Conservation (phyloP, 2,329 filamentous ascomycete species). For the Alternaria sp. region DNA sequence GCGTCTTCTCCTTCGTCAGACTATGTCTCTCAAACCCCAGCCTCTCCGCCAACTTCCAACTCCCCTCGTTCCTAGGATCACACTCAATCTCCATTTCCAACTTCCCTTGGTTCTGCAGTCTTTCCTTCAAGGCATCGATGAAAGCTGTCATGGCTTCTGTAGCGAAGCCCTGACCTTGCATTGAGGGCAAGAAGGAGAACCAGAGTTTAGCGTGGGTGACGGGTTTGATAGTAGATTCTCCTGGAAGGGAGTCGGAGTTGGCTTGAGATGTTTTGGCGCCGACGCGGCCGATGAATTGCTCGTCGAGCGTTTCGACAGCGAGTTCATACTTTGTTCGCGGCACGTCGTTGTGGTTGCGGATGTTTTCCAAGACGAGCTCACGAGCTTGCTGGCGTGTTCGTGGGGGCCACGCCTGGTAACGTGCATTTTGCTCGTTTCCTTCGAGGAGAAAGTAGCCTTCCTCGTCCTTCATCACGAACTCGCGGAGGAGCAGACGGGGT, state of each 20-base stretch:
- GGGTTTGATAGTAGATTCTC: neutral
- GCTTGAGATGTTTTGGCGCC: conserved; percentile 27
- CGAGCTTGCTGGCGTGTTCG: conserved; percentile 29
- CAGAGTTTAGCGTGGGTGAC: conserved; percentile 32
- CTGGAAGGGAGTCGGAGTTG: conserved; percentile 11
- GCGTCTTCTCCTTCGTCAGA: conserved; percentile 31
- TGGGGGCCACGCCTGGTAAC: conserved; percentile 36
- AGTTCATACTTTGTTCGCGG: conserved; percentile 36
- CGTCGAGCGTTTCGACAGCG: conserved; percentile 28
- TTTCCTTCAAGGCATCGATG: conserved; percentile 21
- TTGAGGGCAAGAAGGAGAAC: conserved; percentile 37
- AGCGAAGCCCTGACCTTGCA: conserved; percentile 36
- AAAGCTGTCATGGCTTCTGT: conserved; percentile 42
- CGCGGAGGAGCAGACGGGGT: conserved; percentile 31
- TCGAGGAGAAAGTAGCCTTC: conserved; percentile 32
- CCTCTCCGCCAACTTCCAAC: conserved; percentile 39
- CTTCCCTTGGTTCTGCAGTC: conserved; percentile 9
- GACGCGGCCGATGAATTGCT: conserved; percentile 37
- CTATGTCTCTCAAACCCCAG: conserved; percentile 37
- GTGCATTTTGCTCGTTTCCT: conserved; percentile 28
- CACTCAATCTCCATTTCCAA: conserved; percentile 44
- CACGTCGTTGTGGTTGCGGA: conserved; percentile 17
- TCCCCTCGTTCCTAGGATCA: conserved; percentile 41
- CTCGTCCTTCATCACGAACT: conserved; percentile 33
- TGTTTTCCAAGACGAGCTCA: conserved; percentile 23